Percentiles rank a stretch among this genome's conserved stretches.
phyloP scores from a whole-genome alignment of 148 eudicot genomes.

The Rheum nobile region DNA sequence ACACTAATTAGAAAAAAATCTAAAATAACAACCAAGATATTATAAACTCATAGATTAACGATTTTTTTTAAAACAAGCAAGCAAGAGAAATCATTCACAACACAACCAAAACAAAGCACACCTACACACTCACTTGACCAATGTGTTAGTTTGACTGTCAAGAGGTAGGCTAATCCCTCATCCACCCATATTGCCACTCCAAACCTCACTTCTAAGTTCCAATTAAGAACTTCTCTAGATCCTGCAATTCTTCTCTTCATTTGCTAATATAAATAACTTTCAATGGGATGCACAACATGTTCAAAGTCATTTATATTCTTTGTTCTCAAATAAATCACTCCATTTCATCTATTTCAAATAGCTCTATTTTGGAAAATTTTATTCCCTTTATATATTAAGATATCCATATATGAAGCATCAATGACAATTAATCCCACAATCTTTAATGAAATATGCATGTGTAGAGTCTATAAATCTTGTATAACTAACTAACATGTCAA shows the following conservation, averaged over 20 bases:
- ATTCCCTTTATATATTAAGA: background rate
- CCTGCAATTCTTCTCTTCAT: slow-evolving; percentile 31
- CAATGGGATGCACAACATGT: too few relatives aligned
- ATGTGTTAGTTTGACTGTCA: too few relatives aligned
- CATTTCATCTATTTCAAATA: background rate
- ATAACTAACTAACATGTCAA: background rate
- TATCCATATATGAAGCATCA: background rate
- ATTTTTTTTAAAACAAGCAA: too few relatives aligned
- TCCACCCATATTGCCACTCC: slow-evolving; percentile 76
- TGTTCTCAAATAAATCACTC: background rate
- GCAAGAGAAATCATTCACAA: too few relatives aligned
- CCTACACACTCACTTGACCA: too few relatives aligned
- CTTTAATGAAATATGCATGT: background rate
- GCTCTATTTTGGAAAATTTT: background rate
- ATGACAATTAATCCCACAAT: background rate
- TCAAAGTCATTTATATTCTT: background rate
- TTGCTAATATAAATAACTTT: background rate
- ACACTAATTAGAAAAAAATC: too few relatives aligned
- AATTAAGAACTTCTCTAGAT: slow-evolving; percentile 32
- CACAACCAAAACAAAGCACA: too few relatives aligned
- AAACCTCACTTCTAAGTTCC: slow-evolving; percentile 62
- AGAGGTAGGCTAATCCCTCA: slow-evolving; percentile 78
- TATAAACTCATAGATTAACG: too few relatives aligned
- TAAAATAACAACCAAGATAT: too few relatives aligned
- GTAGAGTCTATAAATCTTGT: background rate